Percentiles rank a stretch among this genome's conserved stretches.
Evolutionary conservation across 345 rosid genomes (phyloP).

Genomic region (Draba incana): DNA sequence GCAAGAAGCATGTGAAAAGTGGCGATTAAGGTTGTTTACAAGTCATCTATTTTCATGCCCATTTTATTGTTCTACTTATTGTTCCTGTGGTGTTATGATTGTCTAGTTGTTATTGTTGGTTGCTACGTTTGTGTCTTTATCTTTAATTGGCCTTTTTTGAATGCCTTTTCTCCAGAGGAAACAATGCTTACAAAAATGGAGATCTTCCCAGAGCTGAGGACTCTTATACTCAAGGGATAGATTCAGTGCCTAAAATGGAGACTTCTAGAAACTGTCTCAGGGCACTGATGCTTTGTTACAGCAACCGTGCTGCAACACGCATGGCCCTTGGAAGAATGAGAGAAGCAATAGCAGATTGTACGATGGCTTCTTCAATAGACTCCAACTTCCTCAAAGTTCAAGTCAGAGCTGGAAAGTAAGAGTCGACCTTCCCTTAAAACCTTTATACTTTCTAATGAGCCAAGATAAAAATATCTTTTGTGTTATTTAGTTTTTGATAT

Average conservation of each 20-base stretch:
- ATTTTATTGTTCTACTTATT: slow-evolving; percentile 19
- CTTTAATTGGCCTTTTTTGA: slow-evolving; percentile 26
- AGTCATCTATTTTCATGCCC: slow-evolving; percentile 16
- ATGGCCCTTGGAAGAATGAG: slow-evolving; percentile 91
- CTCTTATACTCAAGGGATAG: slow-evolving; percentile 76
- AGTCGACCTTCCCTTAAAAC: slow-evolving; percentile 26
- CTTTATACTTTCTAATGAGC: slow-evolving; percentile 25
- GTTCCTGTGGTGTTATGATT: slow-evolving; percentile 10
- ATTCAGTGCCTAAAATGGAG: slow-evolving; percentile 65
- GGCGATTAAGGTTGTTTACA: slow-evolving; percentile 81
- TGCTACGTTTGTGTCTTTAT: slow-evolving; percentile 19
- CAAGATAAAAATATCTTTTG: slow-evolving; percentile 4
- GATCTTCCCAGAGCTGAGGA: slow-evolving; percentile 84
- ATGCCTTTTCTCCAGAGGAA: slow-evolving; percentile 66
- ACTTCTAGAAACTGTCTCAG: slow-evolving; percentile 77
- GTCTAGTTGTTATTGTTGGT: slow-evolving; percentile 13
- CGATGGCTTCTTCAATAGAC: slow-evolving; percentile 78
- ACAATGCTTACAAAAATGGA: slow-evolving; percentile 79
- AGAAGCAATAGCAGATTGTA: slow-evolving; percentile 87
- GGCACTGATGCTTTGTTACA: slow-evolving; percentile 91
- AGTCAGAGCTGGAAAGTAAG: slow-evolving; percentile 93
- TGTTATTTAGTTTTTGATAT: slow-evolving; percentile 10
- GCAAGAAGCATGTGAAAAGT: slow-evolving; percentile 95
- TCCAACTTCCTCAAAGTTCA: slow-evolving; percentile 82
- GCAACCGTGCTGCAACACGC: slow-evolving; percentile 93